Evolutionary conservation across 2,329 filamentous ascomycete genomes (phyloP).

Genomic region (Mollisiaceae sp.): DNA sequence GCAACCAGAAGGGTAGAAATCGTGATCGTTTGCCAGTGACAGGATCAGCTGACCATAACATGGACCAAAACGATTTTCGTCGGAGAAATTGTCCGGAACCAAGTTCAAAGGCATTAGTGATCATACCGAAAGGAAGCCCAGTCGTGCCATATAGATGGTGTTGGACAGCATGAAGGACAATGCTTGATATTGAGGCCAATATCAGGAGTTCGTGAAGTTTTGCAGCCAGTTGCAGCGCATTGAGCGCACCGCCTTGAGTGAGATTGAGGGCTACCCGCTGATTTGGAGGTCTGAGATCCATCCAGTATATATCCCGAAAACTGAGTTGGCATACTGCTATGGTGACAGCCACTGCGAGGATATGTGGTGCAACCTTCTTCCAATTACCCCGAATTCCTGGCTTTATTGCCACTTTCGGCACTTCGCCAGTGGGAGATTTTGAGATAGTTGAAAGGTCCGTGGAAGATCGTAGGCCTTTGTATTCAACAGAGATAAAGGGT

Average conservation of each 20-base stretch:
- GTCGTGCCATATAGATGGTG: neutral
- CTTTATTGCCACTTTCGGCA: constrained; percentile 15
- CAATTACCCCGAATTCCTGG: constrained; percentile 11
- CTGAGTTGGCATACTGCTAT: constrained; percentile 15
- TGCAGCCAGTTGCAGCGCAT: constrained; percentile 10
- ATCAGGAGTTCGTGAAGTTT: constrained; percentile 16
- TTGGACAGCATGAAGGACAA: constrained; percentile 15
- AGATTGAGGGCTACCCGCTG: neutral
- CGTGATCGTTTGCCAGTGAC: constrained; percentile 3
- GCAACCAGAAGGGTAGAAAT: constrained; percentile 5
- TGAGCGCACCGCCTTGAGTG: constrained; percentile 14
- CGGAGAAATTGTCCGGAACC: constrained; percentile 9
- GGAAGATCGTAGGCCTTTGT: neutral
- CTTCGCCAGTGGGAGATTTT: constrained; percentile 3
- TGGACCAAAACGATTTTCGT: constrained; percentile 9
- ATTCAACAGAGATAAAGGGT: neutral
- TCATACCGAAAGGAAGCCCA: constrained; percentile 14
- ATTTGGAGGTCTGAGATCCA: constrained; percentile 13
- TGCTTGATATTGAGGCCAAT: constrained; percentile 6
- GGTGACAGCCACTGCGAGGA: constrained; percentile 3
- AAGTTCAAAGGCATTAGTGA: constrained; percentile 14
- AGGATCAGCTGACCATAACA: constrained; percentile 5
- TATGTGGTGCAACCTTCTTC: constrained; percentile 10
- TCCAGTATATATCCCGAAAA: constrained; percentile 16
- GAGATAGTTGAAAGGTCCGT: neutral